These are phyloP conservation scores for Bjerkandera adusta DNA, from an alignment of 1,284 basidiomycete species.

Conservation along the genomic window DNA sequence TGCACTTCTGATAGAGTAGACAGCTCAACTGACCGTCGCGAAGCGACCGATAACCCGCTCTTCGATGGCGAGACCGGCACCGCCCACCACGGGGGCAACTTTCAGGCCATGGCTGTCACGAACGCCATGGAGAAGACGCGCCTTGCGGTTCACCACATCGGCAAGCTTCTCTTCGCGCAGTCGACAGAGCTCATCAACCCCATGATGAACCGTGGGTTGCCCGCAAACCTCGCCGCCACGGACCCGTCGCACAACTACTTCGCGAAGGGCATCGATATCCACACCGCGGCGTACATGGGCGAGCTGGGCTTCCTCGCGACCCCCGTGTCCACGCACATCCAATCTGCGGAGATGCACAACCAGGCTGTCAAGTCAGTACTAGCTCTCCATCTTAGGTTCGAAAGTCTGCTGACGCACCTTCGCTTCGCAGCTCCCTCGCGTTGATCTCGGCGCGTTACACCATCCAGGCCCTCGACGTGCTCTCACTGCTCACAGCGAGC, in stretches of 20 bases:
- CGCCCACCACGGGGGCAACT: constrained; percentile 83
- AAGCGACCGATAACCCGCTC: constrained; percentile 75
- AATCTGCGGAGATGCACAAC: constrained; percentile 87
- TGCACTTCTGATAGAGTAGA: constrained; percentile 16
- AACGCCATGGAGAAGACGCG: constrained; percentile 89
- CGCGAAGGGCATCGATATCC: constrained; percentile 84
- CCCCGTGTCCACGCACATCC: constrained; percentile 83
- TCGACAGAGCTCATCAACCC: constrained; percentile 83
- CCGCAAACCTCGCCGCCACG: constrained; percentile 75
- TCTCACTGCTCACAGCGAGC: constrained; percentile 70
- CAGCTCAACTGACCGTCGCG: not conserved
- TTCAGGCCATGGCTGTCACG: constrained; percentile 85
- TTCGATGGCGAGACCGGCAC: constrained; percentile 64
- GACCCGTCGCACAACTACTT: constrained; percentile 85
- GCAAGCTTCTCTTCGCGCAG: constrained; percentile 82
- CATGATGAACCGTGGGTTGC: constrained; percentile 80
- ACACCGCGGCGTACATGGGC: constrained; percentile 74
- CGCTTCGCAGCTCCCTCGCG: constrained; percentile 62
- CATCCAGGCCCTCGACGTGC: constrained; percentile 71
- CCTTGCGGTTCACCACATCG: constrained; percentile 77
- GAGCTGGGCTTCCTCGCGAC: constrained; percentile 83
- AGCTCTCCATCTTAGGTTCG: not conserved
- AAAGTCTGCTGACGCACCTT: constrained; percentile 12
- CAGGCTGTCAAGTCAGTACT: constrained; percentile 75
- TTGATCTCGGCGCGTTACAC: constrained; percentile 80